Evolutionary conservation across 78 protist genomes (phyloP).

Genomic region (Bigelowiella natans): DNA sequence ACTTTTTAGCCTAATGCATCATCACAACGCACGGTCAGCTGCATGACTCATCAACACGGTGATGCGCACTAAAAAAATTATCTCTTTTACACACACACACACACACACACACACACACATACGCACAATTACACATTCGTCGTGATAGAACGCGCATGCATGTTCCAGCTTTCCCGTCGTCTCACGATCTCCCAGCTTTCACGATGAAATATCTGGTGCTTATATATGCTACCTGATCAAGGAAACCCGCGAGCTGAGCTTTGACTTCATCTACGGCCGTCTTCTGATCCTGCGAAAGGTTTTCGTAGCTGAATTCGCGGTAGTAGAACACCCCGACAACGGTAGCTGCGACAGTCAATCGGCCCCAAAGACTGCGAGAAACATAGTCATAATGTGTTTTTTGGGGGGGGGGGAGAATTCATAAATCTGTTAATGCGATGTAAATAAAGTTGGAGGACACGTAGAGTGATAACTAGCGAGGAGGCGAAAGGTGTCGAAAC

Average conservation of each 20-base stretch:
- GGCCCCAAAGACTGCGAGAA: background rate
- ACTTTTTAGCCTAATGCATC: too few relatives aligned
- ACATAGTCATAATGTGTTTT: too few relatives aligned
- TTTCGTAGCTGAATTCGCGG: background rate
- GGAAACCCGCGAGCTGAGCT: background rate
- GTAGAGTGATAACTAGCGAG: too few relatives aligned
- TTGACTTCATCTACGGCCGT: background rate
- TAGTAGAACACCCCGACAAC: background rate
- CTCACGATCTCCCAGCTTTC: background rate
- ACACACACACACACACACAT: background rate
- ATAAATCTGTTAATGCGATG: background rate
- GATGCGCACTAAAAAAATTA: too few relatives aligned
- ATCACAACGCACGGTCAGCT: too few relatives aligned
- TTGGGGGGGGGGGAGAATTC: background rate
- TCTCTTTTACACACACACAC: too few relatives aligned
- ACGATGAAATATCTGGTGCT: background rate
- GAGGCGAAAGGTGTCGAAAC: too few relatives aligned
- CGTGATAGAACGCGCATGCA: background rate
- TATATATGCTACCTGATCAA: background rate
- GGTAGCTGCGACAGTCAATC: background rate
- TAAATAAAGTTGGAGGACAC: too few relatives aligned
- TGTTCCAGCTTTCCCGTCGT: background rate
- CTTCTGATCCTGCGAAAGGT: background rate
- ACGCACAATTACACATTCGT: background rate
- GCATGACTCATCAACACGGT: too few relatives aligned